These are phyloP conservation scores for Salpingoeca rosetta DNA, from an alignment of 78 protist genomes.

Conservation along the genomic window DNA sequence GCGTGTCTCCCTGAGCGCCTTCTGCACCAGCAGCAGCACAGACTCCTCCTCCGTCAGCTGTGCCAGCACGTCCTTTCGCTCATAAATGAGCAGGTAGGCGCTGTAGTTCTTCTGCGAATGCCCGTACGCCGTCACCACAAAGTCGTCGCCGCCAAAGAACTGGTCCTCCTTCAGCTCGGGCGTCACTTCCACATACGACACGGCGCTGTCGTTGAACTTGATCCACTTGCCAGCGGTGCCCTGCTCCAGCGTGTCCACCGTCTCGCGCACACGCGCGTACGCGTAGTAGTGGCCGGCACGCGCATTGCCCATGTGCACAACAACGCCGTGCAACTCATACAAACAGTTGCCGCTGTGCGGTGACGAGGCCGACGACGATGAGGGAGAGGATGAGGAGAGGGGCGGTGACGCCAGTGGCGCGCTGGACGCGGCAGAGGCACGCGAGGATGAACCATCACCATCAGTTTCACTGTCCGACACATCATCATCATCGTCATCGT, in stretches of 20 bases:
- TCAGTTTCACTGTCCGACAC: too few relatives aligned
- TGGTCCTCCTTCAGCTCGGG: background rate
- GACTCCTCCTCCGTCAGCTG: background rate
- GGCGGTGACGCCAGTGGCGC: background rate
- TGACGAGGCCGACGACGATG: background rate
- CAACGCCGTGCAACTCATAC: constrained; percentile 48
- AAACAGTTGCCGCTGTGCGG: background rate
- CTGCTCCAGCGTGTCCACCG: background rate
- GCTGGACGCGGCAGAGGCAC: background rate
- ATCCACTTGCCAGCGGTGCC: constrained; percentile 31
- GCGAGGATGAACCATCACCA: too few relatives aligned
- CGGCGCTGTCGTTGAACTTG: constrained; percentile 54
- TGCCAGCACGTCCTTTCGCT: constrained; percentile 14
- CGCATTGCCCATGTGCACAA: constrained; percentile 75
- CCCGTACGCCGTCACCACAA: too few relatives aligned
- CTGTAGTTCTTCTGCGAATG: background rate
- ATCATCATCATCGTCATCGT: too few relatives aligned
- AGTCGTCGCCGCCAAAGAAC: constrained; percentile 46
- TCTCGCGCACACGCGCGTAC: constrained; percentile 30
- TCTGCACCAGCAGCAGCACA: too few relatives aligned
- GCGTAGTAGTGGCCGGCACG: constrained; percentile 79
- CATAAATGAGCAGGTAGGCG: constrained; percentile 70
- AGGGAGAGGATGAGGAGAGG: background rate
- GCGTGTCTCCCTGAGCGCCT: too few relatives aligned
- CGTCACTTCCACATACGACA: constrained; percentile 23